A percentile compares a stretch with the other conserved stretches of the same genome.
phyloP scores from a whole-genome alignment of 2,329 filamentous ascomycete species.

The Hymenoscyphus infarciens region DNA sequence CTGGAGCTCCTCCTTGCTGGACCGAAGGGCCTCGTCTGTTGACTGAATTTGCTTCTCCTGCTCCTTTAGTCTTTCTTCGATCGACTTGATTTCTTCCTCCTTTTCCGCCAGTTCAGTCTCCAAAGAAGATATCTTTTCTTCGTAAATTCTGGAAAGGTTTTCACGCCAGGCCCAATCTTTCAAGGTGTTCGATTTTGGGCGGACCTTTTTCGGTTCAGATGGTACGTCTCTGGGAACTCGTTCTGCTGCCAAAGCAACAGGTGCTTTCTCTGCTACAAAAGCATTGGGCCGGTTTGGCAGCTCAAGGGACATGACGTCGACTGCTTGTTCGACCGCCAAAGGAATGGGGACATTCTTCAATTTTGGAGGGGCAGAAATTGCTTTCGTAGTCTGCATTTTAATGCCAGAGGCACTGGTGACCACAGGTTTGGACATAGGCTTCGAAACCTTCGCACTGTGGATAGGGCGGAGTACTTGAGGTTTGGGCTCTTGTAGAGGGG shows the following conservation, averaged over 20 bases:
- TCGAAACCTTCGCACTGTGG: not conserved
- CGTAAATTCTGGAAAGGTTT: not conserved
- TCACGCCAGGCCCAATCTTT: not conserved
- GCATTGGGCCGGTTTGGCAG: not conserved
- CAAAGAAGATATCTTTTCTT: slow-evolving; percentile 1
- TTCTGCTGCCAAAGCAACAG: not conserved
- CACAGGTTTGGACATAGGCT: not conserved
- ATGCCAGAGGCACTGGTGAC: not conserved
- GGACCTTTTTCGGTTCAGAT: not conserved
- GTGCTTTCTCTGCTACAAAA: not conserved
- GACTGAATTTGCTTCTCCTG: not conserved
- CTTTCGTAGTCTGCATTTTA: not conserved
- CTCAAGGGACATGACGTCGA: not conserved
- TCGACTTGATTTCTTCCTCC: not conserved
- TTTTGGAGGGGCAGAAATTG: not conserved
- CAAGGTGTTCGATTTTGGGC: not conserved
- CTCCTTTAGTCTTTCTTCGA: not conserved
- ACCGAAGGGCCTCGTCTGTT: not conserved
- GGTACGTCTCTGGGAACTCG: not conserved
- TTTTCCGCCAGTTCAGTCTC: not conserved
- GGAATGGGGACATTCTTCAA: not conserved
- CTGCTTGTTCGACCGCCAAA: not conserved
- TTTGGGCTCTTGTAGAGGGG: not conserved
- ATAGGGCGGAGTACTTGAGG: not conserved
- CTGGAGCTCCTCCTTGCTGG: not conserved